Base-by-base conservation (phyloP, 2,329 filamentous ascomycete species). In the Thelonectria blattea region DNA sequence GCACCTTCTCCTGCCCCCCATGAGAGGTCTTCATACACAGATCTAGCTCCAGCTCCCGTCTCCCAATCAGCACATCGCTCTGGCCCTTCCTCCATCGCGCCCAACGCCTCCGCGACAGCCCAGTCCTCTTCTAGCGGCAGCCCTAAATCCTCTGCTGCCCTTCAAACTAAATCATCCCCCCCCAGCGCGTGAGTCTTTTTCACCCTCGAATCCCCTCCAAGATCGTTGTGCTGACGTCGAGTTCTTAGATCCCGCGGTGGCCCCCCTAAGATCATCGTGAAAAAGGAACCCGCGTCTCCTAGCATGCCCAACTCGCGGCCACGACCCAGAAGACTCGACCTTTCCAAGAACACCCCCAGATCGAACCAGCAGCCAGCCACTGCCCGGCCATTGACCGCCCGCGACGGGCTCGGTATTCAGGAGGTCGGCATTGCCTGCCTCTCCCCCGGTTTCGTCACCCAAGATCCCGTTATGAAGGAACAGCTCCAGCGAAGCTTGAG, bases 381-480 rank as follows among this genome's bases (percentile, higher is more conserved):
- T 6, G 88, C 88, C 52, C 87, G 92, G 41, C 90, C 92, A 39
- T 81, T 96, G 77, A 95, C 92, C 9, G 89, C 89, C 22, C 86
- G 92, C 68, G 92, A 96, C 47, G 86, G 89, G 20, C 80, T 95
- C 39, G 91, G 85, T 43, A 94, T 98, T 72, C 93, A 96, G 71
- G 92, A 97, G 76, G 91, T 98, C 24, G 95, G 95, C 59, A 84
- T 98, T 58, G 94, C 94, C 43, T 99, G 95, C 72, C 82, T 99
- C 56, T 98, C 95, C 2, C 95, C 95, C 0, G 95, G 95, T 55
- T 98, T 99, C 72, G 89, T 96, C 67, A 98, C 95, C 15, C 91
- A 98, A 70, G 93, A 99, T 76, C 94, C 95, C n/a, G 86, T 91
- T 18, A 96, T 97, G 92, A 90, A 95, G 73, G 92, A 97, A 77